These are phyloP conservation scores for Colletotrichum theobromicola DNA, from an alignment of 2,329 filamentous ascomycete species.

Conservation along the genomic window DNA sequence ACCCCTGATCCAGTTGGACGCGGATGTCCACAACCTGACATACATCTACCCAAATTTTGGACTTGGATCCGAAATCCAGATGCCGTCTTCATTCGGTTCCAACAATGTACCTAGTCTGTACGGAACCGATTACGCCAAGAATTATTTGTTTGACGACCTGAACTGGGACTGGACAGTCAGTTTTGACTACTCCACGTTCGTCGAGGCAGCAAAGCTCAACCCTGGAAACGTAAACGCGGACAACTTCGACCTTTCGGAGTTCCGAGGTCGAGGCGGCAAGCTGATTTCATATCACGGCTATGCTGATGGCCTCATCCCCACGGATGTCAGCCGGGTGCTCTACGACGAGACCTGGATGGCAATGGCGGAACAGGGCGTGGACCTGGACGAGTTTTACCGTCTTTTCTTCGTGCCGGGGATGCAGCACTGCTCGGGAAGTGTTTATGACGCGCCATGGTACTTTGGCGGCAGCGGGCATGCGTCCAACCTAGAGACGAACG, in stretches of 20 bases:
- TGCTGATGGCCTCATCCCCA: conserved; percentile 45
- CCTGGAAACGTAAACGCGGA: conserved; percentile 45
- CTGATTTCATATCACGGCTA: conserved; percentile 52
- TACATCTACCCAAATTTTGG: conserved; percentile 49
- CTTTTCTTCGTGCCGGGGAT: conserved; percentile 58
- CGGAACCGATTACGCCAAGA: conserved; percentile 37
- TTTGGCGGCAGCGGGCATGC: conserved; percentile 30
- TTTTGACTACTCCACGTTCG: conserved; percentile 32
- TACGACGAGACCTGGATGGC: conserved; percentile 50
- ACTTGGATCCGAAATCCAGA: conserved; percentile 44
- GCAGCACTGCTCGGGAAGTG: conserved; percentile 47
- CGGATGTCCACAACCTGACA: conserved; percentile 26
- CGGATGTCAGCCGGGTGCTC: conserved; percentile 51
- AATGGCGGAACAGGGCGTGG: conserved; percentile 36
- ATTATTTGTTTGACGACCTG: conserved; percentile 45
- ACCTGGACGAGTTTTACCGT: conserved; percentile 47
- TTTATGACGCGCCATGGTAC: conserved; percentile 38
- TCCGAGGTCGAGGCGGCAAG: conserved; percentile 46
- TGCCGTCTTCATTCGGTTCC: conserved; percentile 31
- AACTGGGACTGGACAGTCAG: conserved; percentile 42
- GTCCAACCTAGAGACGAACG: conserved; percentile 29
- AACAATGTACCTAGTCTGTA: conserved; percentile 19
- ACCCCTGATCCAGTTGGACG: conserved; percentile 26
- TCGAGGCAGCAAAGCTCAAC: conserved; percentile 27
- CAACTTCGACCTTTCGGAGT: conserved; percentile 41